Conservation (phyloP, 768 basidiomycete genomes). For the Mycena latifolia region DNA sequence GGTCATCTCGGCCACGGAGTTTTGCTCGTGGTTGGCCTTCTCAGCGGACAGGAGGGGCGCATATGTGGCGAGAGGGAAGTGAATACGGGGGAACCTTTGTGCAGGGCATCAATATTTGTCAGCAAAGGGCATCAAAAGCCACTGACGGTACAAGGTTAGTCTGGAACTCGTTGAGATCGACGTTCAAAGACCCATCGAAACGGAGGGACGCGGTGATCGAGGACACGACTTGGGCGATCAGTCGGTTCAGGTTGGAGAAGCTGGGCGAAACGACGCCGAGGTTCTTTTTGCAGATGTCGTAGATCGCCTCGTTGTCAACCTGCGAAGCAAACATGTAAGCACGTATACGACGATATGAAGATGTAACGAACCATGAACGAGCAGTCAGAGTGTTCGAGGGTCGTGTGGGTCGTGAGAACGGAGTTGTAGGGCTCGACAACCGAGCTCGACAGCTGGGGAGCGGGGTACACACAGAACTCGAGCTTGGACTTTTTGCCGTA, state of each 20-base stretch:
- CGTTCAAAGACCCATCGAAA: constrained; percentile 97
- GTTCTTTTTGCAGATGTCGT: constrained; percentile 99
- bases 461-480: constrained; percentile 98
- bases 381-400: constrained; percentile 99
- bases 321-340: constrained; percentile 43
- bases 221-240: constrained; percentile 99
- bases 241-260: constrained; percentile 93
- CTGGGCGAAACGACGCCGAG: constrained; percentile 88
- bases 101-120: constrained; percentile 19
- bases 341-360: not conserved
- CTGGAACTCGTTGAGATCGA: constrained; percentile 98
- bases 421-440: constrained; percentile 99
- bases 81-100: constrained; percentile 93
- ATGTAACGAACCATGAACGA: constrained; percentile 89
- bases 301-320: constrained; percentile 99
- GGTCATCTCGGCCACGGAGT: constrained; percentile 98
- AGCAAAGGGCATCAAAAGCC: constrained; percentile 21
- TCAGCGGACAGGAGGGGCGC: constrained; percentile 96
- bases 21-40: constrained; percentile 96
- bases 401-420: constrained; percentile 97
- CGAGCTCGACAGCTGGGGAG: constrained; percentile 93
- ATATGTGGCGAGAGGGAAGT: constrained; percentile 97
- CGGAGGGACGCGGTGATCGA: constrained; percentile 97
- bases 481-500: constrained; percentile 99
- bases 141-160: constrained; percentile 97